These are phyloP conservation scores for Amylostereum areolatum DNA, from an alignment of 1,284 basidiomycete genomes.

Conservation along the genomic window DNA sequence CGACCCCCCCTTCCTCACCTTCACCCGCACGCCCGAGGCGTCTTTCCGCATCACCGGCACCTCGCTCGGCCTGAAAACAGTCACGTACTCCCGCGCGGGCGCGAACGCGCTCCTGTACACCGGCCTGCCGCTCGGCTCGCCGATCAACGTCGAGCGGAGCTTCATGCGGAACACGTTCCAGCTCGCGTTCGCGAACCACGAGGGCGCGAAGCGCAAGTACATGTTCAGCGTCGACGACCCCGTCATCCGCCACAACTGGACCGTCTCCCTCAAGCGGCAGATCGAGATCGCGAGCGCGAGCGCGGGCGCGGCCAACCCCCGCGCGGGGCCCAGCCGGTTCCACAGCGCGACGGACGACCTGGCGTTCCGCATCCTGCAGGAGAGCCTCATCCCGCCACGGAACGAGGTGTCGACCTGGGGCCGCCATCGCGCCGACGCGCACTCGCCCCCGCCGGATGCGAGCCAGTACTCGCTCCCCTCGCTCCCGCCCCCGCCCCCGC, in stretches of 20 bases:
- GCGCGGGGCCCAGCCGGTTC: conserved; percentile 38
- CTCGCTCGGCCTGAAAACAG: conserved; percentile 73
- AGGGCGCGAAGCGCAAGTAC: conserved; percentile 72
- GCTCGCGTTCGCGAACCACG: conserved; percentile 73
- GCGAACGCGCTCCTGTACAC: conserved; percentile 76
- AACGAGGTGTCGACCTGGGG: conserved; percentile 11
- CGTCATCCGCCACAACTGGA: conserved; percentile 71
- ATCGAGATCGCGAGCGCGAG: conserved; percentile 44
- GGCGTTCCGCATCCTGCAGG: conserved; percentile 77
- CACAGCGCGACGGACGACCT: conserved; percentile 63
- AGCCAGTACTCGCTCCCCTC: no score
- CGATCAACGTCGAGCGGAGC: conserved; percentile 78
- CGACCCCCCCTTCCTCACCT: conserved; percentile 77
- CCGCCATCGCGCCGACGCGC: conserved; percentile 14
- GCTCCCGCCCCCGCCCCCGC: neutral
- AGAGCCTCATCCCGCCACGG: conserved; percentile 55
- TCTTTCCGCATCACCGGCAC: conserved; percentile 84
- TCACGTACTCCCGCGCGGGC: conserved; percentile 78
- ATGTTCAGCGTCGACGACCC: conserved; percentile 88
- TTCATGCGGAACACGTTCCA: conserved; percentile 96
- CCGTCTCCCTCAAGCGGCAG: conserved; percentile 60
- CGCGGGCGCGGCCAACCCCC: conserved; percentile 25
- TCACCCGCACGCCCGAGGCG: conserved; percentile 69
- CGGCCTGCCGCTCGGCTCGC: conserved; percentile 70
- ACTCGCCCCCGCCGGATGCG: no score